Evolutionary conservation across 2,329 filamentous ascomycete species (phyloP), one percentile per base, ranked within the genome.

Genomic region (Fonsecaea erecta): DNA sequence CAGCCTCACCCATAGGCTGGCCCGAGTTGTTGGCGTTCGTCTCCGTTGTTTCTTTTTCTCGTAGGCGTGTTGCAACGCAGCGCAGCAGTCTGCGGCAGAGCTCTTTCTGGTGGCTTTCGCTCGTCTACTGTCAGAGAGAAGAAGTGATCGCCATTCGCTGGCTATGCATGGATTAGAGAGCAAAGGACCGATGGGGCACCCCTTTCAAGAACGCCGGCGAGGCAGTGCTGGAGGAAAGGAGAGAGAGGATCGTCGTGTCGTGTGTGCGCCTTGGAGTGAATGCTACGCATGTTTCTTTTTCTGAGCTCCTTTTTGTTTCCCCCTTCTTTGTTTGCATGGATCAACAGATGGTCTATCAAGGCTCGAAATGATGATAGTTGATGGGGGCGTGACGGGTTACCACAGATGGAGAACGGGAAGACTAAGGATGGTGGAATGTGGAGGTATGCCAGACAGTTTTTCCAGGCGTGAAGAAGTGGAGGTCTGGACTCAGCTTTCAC

Each of bases 31-130:
- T 48, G 43, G 43, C 43, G 8, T 14, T 48, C 21, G 43, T 48
- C 21, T 48, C 21, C 18, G 43, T 48, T 48, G 43, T 48, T 48
- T 48, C 43, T 48, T 48, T 46, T 48, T 24, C 37, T 40, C 37
- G 28, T 30, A 30, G 28, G 43, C 43, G 9, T 48, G 43, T 48
- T 48, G 43, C 43, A 30, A 8, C 28, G 43, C 43, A 24, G 43
- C 43, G 43, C 43, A 48, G 43, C 18, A 24, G 16, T 24, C 21
- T 48, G 43, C 18, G 18, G 30, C 26, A 32, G 51, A 32, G 9
- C 8, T 24, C 24, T 14, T 57, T 7, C 40, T 37, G 35, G 54
- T 14, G 21, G 26, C 54, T 35, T n/a, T 57, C n/a, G 48, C 11
- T 35, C n/a, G 30, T 26, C 57, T 46, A 46, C 2, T 46, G 52